These are phyloP conservation scores for Apiotrichum laibachii DNA, from an alignment of 1,284 basidiomycete species.

Conservation along the genomic window DNA sequence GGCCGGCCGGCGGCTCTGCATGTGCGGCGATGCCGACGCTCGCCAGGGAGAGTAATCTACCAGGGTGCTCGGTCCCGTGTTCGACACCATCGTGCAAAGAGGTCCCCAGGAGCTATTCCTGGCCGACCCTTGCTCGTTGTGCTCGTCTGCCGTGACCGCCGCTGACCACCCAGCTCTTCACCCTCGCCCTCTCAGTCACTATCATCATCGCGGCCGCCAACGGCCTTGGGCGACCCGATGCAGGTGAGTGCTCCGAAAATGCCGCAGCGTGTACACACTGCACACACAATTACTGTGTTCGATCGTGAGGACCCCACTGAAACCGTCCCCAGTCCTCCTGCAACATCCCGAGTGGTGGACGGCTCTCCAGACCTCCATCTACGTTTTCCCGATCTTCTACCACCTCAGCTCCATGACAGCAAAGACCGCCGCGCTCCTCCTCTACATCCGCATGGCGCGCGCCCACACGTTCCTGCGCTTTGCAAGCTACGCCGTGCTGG, in stretches of 20 bases:
- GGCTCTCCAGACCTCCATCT: conserved; percentile 35
- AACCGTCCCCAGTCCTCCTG: background rate
- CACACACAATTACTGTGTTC: background rate
- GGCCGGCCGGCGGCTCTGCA: background rate
- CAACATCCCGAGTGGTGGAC: conserved; percentile 17
- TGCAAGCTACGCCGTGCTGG: conserved; percentile 40
- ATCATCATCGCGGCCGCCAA: conserved; percentile 38
- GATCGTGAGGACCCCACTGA: background rate
- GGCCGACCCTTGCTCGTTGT: too few relatives aligned
- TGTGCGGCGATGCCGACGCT: too few relatives aligned
- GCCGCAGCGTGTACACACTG: background rate
- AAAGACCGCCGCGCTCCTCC: conserved; percentile 47
- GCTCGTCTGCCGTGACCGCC: too few relatives aligned
- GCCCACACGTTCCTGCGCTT: conserved; percentile 44
- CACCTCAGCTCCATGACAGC: conserved; percentile 47
- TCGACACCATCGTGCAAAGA: too few relatives aligned
- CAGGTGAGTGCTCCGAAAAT: conserved; percentile 21
- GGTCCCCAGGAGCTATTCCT: too few relatives aligned
- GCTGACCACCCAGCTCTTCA: conserved; percentile 32
- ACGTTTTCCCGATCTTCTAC: conserved; percentile 49
- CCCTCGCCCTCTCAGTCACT: conserved; percentile 28
- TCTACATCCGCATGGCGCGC: conserved; percentile 50
- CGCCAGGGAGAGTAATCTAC: background rate
- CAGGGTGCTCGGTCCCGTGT: background rate
- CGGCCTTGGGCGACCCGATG: conserved; percentile 43